Percentiles rank a stretch among this genome's conserved stretches.
These are phyloP conservation scores for Pulveroboletus sp. DNA, from an alignment of 768 basidiomycete species.

Conservation along the genomic window DNA sequence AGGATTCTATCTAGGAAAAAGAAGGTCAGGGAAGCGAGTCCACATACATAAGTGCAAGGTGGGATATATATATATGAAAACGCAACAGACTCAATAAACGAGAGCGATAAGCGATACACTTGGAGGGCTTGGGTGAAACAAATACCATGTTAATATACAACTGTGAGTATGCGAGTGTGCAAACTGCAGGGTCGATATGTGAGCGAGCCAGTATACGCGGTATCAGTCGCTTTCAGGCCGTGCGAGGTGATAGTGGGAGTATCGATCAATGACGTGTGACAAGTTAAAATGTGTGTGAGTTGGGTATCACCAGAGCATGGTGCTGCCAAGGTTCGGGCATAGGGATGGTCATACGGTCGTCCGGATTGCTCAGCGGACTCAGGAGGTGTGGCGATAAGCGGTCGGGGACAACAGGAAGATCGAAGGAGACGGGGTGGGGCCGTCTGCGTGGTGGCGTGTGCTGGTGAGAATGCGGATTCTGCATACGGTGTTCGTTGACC, in stretches of 20 bases:
- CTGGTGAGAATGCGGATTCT: neutral
- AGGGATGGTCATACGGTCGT: neutral
- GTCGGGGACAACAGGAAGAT: neutral
- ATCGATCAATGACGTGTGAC: conserved; percentile 13
- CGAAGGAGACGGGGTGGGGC: conserved; percentile 1
- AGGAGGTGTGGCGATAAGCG: conserved; percentile 1
- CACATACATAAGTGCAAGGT: neutral
- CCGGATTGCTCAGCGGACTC: conserved; percentile 12
- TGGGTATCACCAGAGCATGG: neutral
- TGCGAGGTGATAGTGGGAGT: neutral
- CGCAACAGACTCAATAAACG: neutral
- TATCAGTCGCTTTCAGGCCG: neutral
- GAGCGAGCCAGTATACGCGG: neutral
- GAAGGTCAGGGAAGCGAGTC: neutral
- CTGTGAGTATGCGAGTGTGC: conserved; percentile 5
- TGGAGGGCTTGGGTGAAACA: neutral
- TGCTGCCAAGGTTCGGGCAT: conserved; percentile 28
- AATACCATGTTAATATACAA: conserved; percentile 6
- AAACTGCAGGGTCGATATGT: conserved; percentile 3
- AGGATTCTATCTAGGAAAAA: conserved; percentile 4
- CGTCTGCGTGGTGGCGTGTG: neutral
- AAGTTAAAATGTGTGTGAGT: conserved; percentile 10
- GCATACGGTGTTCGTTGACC: neutral
- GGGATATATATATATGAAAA: neutral
- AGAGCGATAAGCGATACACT: conserved; percentile 9